Base-by-base conservation (phyloP, 495 filamentous ascomycete species). In the Daldinia childiae region DNA sequence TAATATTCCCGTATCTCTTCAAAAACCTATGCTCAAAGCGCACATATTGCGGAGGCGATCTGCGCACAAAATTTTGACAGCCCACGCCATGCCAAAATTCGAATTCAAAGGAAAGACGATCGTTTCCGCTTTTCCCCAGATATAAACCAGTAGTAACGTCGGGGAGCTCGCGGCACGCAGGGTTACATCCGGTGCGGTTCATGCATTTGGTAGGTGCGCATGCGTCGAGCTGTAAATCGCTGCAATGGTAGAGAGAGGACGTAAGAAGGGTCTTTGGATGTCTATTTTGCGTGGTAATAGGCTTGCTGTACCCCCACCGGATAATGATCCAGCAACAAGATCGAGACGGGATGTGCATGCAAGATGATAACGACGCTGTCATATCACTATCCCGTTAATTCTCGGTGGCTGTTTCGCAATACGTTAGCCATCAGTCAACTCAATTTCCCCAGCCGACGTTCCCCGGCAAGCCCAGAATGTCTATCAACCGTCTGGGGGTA, bases 111-210 rank as follows among this genome's bases (percentile, higher is more conserved):
- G 38, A 41, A 58, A 65, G 71, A 55, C 19, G 66, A 73, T 69
- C 66, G 62, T 69, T 66, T 69, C 71, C 71, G 62, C 61, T 73
- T 69, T 66, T 65, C 29, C 34, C 62, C 30, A 48, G 54, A 64
- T 54, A 36, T 38, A 32, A 50, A 54, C 66, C 62, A 66, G 66
- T 66, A 62, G 58, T 41, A 62, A 66, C 50, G 63, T 63, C 60
- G 62, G 62, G 62, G 58, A 59, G 32, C 58, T 69, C 66, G 66
- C 65, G 70, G 70, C 65, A 73, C 58, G 65, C 56, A 69, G 64
- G 29, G 71, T 73, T 63, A 39, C 71, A 73, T 73, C 66, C 71
- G 61, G 58, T 58, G 59, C 52, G 52, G 69, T 72, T 72, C 65
- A 73, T 69, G 71, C 70, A 72, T 72, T 54, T 29, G 27, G 50